Evolutionary conservation across 2,329 filamentous ascomycete genomes (phyloP).

Genomic region (Truncatella angustata): DNA sequence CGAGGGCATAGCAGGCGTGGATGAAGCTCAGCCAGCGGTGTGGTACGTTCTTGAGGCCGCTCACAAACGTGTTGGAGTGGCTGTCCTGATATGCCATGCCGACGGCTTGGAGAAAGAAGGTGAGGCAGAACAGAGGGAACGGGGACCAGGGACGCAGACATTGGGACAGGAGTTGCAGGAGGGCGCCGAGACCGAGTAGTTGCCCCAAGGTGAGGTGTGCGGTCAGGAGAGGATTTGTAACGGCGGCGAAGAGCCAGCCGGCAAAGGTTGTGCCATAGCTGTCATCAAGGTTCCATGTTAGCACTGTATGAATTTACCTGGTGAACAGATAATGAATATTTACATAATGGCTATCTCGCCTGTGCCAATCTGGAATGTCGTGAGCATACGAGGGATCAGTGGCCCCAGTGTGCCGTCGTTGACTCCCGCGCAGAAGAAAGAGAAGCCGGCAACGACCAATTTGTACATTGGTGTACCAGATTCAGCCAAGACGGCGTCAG

Average conservation of each 20-base stretch:
- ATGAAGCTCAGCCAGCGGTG: constrained; percentile 64
- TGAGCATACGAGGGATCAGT: constrained; percentile 61
- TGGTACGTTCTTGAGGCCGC: constrained; percentile 43
- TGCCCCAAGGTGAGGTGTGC: constrained; percentile 54
- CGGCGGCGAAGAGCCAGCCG: constrained; percentile 58
- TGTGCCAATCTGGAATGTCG: constrained; percentile 44
- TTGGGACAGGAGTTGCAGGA: constrained; percentile 53
- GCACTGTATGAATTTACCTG: not conserved
- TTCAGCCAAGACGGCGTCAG: constrained; percentile 18
- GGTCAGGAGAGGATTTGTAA: constrained; percentile 53
- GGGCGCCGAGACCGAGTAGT: constrained; percentile 55
- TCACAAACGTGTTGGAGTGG: constrained; percentile 61
- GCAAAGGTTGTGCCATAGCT: constrained; percentile 56
- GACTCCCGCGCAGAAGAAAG: constrained; percentile 64
- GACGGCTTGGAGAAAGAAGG: constrained; percentile 56
- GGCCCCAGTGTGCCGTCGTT: constrained; percentile 66
- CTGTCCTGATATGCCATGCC: constrained; percentile 65
- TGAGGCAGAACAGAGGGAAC: constrained; percentile 54
- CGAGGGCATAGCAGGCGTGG: constrained; percentile 60
- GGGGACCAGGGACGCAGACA: constrained; percentile 54
- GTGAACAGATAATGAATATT: not conserved
- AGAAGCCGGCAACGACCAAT: constrained; percentile 54
- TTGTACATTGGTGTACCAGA: constrained; percentile 37
- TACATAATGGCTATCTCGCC: constrained; percentile 30
- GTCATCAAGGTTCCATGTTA: not conserved